Evolutionary conservation across 2,329 filamentous ascomycete genomes (phyloP).

Genomic region (Botrytis tulipae): DNA sequence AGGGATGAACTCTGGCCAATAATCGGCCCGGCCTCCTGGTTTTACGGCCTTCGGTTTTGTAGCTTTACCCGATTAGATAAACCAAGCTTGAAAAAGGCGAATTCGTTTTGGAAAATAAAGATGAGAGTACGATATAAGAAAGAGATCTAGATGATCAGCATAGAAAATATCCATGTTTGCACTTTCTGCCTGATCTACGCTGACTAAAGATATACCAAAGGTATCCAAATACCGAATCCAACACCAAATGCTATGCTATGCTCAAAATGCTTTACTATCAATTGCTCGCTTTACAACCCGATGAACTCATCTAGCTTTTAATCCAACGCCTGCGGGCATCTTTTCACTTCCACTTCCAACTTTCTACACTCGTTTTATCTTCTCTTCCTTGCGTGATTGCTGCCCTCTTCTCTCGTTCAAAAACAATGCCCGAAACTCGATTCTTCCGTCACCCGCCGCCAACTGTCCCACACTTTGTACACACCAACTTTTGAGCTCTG

Average conservation of each 20-base stretch:
- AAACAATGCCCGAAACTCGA: background rate
- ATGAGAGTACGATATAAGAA: background rate
- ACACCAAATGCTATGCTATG: conserved; percentile 5
- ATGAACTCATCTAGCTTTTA: background rate
- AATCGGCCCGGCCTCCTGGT: background rate
- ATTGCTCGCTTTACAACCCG: background rate
- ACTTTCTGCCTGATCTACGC: background rate
- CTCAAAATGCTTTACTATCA: background rate
- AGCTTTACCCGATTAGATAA: background rate
- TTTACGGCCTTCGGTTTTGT: background rate
- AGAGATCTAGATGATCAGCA: background rate
- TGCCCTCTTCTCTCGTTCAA: background rate
- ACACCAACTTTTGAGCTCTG: conserved; percentile 57
- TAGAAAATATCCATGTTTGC: background rate
- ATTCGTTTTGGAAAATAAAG: background rate
- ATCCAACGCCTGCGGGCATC: background rate
- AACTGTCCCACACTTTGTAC: conserved; percentile 51
- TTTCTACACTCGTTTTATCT: background rate
- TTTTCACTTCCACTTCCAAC: background rate
- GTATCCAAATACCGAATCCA: conserved; percentile 5
- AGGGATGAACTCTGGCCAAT: background rate
- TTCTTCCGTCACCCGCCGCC: conserved; percentile 28
- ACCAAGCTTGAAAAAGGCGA: background rate
- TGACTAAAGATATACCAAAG: background rate
- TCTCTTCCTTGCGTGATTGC: background rate